These are phyloP conservation scores for Penicillium cosmopolitanum DNA, from an alignment of 495 filamentous ascomycete genomes.

Conservation along the genomic window DNA sequence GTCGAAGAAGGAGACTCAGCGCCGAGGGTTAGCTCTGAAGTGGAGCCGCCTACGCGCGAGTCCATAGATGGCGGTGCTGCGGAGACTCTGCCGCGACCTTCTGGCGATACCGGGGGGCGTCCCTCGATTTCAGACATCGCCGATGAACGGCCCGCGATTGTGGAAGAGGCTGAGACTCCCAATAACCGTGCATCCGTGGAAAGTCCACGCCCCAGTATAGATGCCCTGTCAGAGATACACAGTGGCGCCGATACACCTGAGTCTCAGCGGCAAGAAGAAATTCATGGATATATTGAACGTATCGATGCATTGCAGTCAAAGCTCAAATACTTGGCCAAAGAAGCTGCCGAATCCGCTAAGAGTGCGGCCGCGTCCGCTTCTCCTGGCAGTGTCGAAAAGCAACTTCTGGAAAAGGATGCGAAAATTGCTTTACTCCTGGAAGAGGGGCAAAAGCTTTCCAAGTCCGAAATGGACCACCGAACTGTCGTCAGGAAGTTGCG, in stretches of 20 bases:
- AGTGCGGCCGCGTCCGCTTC: conserved; percentile 62
- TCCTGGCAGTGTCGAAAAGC: conserved; percentile 69
- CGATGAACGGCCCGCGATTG: conserved; percentile 13
- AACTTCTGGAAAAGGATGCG: conserved; percentile 85
- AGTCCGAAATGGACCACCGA: conserved; percentile 80
- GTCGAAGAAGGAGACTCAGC: conserved; percentile 4
- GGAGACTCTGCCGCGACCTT: conserved; percentile 19
- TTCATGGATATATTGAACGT: conserved; percentile 79
- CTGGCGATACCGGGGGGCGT: conserved; percentile 23
- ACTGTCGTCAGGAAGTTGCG: conserved; percentile 84
- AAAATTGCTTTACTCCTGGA: conserved; percentile 87
- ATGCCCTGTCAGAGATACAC: conserved; percentile 20
- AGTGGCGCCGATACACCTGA: conserved; percentile 58
- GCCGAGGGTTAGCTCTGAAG: conserved; percentile 39
- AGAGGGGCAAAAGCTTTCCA: conserved; percentile 88
- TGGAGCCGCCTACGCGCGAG: conserved; percentile 31
- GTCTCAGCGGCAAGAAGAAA: conserved; percentile 73
- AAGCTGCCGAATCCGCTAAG: conserved; percentile 72
- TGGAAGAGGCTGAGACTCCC: conserved; percentile 8
- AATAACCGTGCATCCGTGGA: conserved; percentile 18
- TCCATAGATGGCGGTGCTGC: conserved; percentile 35
- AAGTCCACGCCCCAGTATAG: conserved; percentile 20
- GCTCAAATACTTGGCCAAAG: conserved; percentile 80
- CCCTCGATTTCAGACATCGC: conserved; percentile 10
- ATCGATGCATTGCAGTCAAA: conserved; percentile 94